Base-by-base conservation (phyloP, 371 early-diverging fungal species). In the Encephalitozoon cuniculi region DNA sequence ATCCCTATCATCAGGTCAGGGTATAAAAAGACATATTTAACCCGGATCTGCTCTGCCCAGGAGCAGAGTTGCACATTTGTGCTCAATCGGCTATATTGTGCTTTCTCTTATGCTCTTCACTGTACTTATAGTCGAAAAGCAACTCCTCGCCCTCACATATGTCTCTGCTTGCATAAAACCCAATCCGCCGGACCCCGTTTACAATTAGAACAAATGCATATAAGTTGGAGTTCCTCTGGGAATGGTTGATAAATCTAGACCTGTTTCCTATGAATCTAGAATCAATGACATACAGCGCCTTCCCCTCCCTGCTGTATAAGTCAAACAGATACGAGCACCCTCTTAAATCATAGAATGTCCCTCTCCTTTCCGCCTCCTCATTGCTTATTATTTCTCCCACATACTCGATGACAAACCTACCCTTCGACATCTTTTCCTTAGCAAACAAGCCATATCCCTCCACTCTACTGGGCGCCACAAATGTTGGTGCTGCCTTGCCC, bases 341-440 rank as follows among this genome's bases (percentile, higher is more conserved):
- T 40, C 59, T 83, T n/a, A 68, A 53, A 43, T 83, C 83, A 53
- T 81, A 81, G 65, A 81, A 80, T 26, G 65, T 41, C 0, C 77
- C 81, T 34, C 83, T 66, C 70, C 79, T 66, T 23, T 83, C 79
- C 9, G 81, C 80, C 44, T 80, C 81, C 21, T 66, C 63, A 28
- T 74, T 68, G 0, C 89, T 88, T 37, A 94, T 91, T 23, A 93
- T 86, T 75, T 93, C 93, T 1, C 94, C 93, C 4, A 89, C 87
- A 82, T 93, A 92, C 79, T 94, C 93, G 65, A 90, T 87, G 21
- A 94, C 87, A 25, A 92, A 82, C 30, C 82, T 82, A 32, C 88
- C 90, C 44, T 86, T 84, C 63, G 83, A 81, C 39, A 93, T 88
- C 37, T 52, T 25, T 6, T 79, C 84, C 8, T 68, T 63, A 0